phyloP scores from a whole-genome alignment of 805 yeast genomes.

The Teunomyces cretensis region DNA sequence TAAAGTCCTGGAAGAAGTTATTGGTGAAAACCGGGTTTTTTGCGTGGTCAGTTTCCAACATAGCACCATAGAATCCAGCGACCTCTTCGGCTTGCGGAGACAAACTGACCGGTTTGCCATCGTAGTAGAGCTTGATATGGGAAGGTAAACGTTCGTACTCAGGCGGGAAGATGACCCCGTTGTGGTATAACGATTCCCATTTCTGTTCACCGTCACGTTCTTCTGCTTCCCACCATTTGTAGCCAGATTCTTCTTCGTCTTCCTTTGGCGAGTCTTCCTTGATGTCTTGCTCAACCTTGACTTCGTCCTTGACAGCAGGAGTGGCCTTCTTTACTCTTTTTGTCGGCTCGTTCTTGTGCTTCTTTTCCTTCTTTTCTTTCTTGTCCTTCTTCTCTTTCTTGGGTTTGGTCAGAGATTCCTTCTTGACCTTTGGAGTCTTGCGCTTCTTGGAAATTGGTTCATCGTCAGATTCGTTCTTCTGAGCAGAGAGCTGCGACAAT shows the following conservation, averaged over 20 bases:
- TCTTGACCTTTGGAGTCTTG: conserved; percentile 4
- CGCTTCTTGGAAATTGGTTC: conserved; percentile 2
- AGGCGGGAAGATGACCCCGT: conserved; percentile 93
- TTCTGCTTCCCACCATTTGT: conserved; percentile 77
- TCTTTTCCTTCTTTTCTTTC: conserved; percentile 10
- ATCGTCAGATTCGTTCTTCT: not conserved
- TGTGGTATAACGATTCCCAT: conserved; percentile 86
- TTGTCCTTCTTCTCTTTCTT: conserved; percentile 4
- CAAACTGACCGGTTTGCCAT: conserved; percentile 70
- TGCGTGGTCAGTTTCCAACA: conserved; percentile 86
- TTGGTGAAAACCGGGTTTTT: conserved; percentile 81
- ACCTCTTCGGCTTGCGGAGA: conserved; percentile 91
- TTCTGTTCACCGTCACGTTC: conserved; percentile 66
- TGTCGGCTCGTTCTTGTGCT: conserved; percentile 9
- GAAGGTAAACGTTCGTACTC: conserved; percentile 83
- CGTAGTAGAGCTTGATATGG: conserved; percentile 71
- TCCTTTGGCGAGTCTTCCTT: conserved; percentile 11
- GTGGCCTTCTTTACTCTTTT: conserved; percentile 3
- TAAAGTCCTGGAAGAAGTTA: conserved; percentile 83
- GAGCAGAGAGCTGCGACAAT: conserved; percentile 10
- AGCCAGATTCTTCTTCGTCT: conserved; percentile 17
- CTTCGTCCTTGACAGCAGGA: not conserved
- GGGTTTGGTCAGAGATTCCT: conserved; percentile 4
- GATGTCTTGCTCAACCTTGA: conserved; percentile 6
- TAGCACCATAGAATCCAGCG: conserved; percentile 91